These are phyloP conservation scores for Penicillium sp. DNA, from an alignment of 2,329 filamentous ascomycete genomes.

Conservation along the genomic window DNA sequence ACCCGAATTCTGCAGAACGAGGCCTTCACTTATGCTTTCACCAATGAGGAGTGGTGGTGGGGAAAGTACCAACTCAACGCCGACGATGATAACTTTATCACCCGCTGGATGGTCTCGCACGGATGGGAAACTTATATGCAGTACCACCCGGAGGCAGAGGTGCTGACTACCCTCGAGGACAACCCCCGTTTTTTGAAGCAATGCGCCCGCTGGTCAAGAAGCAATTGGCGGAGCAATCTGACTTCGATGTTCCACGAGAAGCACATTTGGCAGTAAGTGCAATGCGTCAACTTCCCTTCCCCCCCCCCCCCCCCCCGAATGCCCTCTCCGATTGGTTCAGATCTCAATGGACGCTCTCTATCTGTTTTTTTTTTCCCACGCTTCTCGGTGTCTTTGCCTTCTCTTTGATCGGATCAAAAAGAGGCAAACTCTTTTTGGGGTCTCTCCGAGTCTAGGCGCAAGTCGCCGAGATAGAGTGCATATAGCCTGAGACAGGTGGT, in stretches of 20 bases:
- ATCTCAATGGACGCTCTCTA: not conserved
- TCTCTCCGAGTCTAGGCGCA: not conserved
- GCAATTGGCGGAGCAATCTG: constrained; percentile 96
- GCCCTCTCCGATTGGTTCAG: constrained; percentile 9
- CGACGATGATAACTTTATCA: constrained; percentile 98
- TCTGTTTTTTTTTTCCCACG: constrained; percentile 5
- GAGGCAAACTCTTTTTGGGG: not conserved
- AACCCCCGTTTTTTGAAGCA: constrained; percentile 87
- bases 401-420: not conserved
- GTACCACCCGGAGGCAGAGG: constrained; percentile 85
- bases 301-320: not conserved
- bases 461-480: not conserved
- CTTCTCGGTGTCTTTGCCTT: not conserved
- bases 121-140: constrained; percentile 94
- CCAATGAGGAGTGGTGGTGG: constrained; percentile 79
- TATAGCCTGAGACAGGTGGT: not conserved
- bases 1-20: constrained; percentile 82
- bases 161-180: constrained; percentile 90
- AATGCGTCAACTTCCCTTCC: constrained; percentile 8
- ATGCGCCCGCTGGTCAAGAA: constrained; percentile 90
- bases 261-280: constrained; percentile 80
- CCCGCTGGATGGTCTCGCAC: constrained; percentile 89
- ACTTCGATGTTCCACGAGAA: constrained; percentile 83
- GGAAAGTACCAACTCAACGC: constrained; percentile 86
- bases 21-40: constrained; percentile 84